Evolutionary conservation across 306 rosid species (phyloP), one percentile per base, ranked within the genome.

Genomic region (Adenanthera pavonina): DNA sequence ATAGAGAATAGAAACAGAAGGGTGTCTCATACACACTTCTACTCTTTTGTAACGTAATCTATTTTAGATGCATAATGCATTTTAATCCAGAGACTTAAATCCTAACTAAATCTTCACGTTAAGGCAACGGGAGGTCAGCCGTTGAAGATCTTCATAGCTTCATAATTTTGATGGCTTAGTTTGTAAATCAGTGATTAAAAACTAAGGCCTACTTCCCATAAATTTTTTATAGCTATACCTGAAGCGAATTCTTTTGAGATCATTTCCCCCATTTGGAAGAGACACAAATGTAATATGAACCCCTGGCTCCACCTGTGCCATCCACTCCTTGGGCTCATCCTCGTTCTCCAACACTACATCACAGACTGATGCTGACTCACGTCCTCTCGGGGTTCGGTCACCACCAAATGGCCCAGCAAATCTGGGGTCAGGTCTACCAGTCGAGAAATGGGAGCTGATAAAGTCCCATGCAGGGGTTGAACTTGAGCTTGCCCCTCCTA

Each of bases 391-490:
- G 48, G 97, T 92, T 76, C 79, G 91, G 72, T 90, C 94, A 62
- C 93, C 93, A 30, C 80, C 54, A 79, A 72, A 70, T 57, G n/a
- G 72, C 78, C 87, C 88, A 0, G 82, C 71, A 68, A 90, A 94
- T 82, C 97, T 87, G 1, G 91, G 83, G 83, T 90, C 94, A 16
- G 89, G 82, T 86, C 90, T 36, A 17, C 82, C 87, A 25, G 87
- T 89, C 72, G 93, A 94, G 82, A 85, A 89, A 78, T 79, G 84
- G n/a, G 92, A 83, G 53, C 83, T 83, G 43, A 97, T 89, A 71
- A 94, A 92, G 80, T 94, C 97, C 98, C 98, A 92, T 43, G 97
- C 97, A 35, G 97, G 99, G 41, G 97, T 92, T 69, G 99, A 95
- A 80, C 91, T 90, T 74, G 95, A 82, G 83, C 99, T 95, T 86